A percentile compares a stretch with the other conserved stretches of the same genome.
These are phyloP conservation scores for Puccinia novopanici DNA, from an alignment of 1,284 basidiomycete species.

Conservation along the genomic window DNA sequence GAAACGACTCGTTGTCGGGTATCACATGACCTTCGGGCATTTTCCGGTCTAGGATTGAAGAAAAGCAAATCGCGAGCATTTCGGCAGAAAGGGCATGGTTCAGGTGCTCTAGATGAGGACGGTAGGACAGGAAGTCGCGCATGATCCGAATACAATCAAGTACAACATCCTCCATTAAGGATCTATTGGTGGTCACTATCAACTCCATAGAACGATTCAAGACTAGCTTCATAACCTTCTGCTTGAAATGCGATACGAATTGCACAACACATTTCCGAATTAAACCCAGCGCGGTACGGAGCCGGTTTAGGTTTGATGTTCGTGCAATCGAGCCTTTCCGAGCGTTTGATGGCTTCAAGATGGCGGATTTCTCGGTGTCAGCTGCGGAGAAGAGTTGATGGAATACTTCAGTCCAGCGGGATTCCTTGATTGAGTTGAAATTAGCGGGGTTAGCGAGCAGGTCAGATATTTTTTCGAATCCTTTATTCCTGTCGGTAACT, in stretches of 20 bases:
- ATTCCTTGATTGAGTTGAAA: constrained; percentile 26
- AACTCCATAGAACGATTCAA: constrained; percentile 42
- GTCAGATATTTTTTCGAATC: constrained; percentile 27
- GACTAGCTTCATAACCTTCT: constrained; percentile 43
- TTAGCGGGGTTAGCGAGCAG: constrained; percentile 46
- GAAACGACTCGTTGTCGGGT: constrained; percentile 27
- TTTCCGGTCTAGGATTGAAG: constrained; percentile 45
- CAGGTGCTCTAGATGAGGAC: constrained; percentile 37
- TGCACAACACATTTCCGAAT: constrained; percentile 40
- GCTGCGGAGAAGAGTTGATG: constrained; percentile 39
- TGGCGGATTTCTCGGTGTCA: constrained; percentile 36
- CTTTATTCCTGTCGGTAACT: constrained; percentile 44
- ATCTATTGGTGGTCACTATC: constrained; percentile 1
- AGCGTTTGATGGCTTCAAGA: constrained; percentile 24
- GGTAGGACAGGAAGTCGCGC: constrained; percentile 42
- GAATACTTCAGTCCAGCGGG: constrained; percentile 34
- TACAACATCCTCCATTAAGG: constrained; percentile 14
- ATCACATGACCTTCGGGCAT: constrained; percentile 23
- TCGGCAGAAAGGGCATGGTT: constrained; percentile 9
- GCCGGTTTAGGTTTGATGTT: constrained; percentile 25
- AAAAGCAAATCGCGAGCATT: constrained; percentile 42
- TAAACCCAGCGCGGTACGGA: constrained; percentile 19
- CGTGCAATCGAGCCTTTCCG: constrained; percentile 23
- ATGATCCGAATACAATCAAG: constrained; percentile 49
- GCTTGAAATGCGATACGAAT: constrained; percentile 30